Evolutionary conservation across 2,329 filamentous ascomycete genomes (phyloP).

Genomic region (Aspergillus oerlinghausenensis): DNA sequence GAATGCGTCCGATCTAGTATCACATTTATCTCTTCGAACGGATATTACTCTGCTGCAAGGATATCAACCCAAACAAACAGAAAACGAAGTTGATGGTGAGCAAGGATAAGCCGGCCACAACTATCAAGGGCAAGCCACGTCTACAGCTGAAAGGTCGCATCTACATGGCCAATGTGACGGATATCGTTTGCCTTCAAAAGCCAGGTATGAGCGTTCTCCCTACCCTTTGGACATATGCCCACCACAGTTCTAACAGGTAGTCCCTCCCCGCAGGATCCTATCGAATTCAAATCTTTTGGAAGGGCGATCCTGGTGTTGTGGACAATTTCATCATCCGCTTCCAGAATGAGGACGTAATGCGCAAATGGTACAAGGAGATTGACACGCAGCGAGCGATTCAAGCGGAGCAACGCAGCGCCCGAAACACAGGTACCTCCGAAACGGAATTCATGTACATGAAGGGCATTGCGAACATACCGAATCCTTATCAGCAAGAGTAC

Average conservation of each 20-base stretch:
- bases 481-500: conserved; percentile 69
- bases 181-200: conserved; percentile 81
- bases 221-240: not conserved
- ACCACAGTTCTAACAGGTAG: not conserved
- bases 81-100: conserved; percentile 58
- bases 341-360: conserved; percentile 84
- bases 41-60: conserved; percentile 95
- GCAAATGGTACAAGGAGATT: conserved; percentile 80
- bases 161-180: conserved; percentile 98
- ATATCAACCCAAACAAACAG: conserved; percentile 77
- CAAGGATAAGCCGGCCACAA: conserved; percentile 67
- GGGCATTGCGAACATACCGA: conserved; percentile 64
- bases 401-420: conserved; percentile 51
- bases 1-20: conserved; percentile 55
- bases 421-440: conserved; percentile 52
- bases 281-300: conserved; percentile 97
- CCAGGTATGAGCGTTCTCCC: conserved; percentile 58
- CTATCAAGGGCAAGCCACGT: conserved; percentile 67
- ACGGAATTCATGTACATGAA: conserved; percentile 79
- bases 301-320: conserved; percentile 88
- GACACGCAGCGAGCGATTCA: conserved; percentile 65
- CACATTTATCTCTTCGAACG: conserved; percentile 96
- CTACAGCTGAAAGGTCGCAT: conserved; percentile 94
- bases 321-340: conserved; percentile 97
- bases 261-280: conserved; percentile 64